Conservation (phyloP, 169 alveolate species). For the Cryptosporidium andersoni region DNA sequence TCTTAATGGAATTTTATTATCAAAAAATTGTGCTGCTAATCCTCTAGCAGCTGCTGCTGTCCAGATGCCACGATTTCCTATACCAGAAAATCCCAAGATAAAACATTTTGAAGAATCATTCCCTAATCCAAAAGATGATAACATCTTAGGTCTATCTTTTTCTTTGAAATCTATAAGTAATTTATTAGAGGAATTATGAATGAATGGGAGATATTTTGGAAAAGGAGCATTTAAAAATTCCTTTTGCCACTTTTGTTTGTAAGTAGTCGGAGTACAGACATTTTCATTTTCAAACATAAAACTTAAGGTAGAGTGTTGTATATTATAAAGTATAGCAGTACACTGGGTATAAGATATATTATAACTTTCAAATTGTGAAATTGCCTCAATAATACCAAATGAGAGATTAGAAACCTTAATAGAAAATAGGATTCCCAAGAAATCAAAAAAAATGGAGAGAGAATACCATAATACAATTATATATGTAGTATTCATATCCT, state of each 20-base stretch:
- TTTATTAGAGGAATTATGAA: slow-evolving; percentile 18
- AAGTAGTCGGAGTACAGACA: neutral
- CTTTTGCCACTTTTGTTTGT: slow-evolving; percentile 26
- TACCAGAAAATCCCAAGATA: slow-evolving; percentile 49
- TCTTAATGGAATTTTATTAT: slow-evolving; percentile 57
- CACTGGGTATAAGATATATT: slow-evolving; percentile 4
- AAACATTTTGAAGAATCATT: slow-evolving; percentile 60
- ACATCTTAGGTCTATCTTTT: slow-evolving; percentile 41
- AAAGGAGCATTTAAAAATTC: slow-evolving; percentile 35
- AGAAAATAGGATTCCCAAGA: too few relatives aligned
- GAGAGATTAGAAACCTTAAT: too few relatives aligned
- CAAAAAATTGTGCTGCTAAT: slow-evolving; percentile 56
- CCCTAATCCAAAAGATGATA: slow-evolving; percentile 43
- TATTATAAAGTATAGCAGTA: neutral
- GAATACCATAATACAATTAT: too few relatives aligned
- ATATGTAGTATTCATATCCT: too few relatives aligned
- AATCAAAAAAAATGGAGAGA: too few relatives aligned
- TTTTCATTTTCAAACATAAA: slow-evolving; percentile 15
- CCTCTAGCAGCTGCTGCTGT: slow-evolving; percentile 70
- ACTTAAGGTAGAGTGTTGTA: slow-evolving; percentile 15
- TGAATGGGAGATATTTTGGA: slow-evolving; percentile 53
- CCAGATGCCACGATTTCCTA: slow-evolving; percentile 70
- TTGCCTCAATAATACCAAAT: too few relatives aligned
- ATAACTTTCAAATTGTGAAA: too few relatives aligned
- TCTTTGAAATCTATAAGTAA: neutral